These are phyloP conservation scores for Borovskyia barvae DNA, from an alignment of 208 protist species.

Conservation along the genomic window DNA sequence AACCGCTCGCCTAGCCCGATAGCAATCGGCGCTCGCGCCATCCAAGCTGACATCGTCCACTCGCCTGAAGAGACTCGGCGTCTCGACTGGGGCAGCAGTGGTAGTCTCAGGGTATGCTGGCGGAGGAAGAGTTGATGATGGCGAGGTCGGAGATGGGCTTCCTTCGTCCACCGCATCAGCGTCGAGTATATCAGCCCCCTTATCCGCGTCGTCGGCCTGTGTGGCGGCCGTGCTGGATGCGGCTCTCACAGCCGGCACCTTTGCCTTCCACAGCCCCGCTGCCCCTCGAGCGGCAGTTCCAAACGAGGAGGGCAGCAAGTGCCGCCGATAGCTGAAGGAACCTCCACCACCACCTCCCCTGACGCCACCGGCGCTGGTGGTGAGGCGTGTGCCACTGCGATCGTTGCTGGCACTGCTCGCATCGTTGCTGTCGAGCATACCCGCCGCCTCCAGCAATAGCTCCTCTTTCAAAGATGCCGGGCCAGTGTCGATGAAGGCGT, in stretches of 20 bases:
- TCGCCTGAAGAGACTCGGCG: not conserved
- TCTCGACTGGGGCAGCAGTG: not conserved
- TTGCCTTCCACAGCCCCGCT: not conserved
- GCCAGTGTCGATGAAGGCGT: conserved; percentile 58
- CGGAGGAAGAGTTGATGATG: not conserved
- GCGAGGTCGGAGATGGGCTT: not conserved
- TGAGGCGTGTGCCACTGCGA: not conserved
- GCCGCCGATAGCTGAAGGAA: conserved; percentile 1
- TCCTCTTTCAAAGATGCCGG: conserved; percentile 50
- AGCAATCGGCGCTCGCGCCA: not conserved
- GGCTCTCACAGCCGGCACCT: not conserved
- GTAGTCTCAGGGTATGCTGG: conserved; percentile 1
- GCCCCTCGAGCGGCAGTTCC: not conserved
- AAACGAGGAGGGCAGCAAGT: conserved; percentile 11
- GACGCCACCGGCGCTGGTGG: not conserved
- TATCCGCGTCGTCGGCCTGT: not conserved
- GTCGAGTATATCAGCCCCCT: conserved; percentile 17
- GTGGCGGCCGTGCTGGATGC: not conserved
- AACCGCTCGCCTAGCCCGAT: not conserved
- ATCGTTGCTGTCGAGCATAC: conserved; percentile 1
- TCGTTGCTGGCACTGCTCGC: not conserved
- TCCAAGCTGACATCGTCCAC: conserved; percentile 13
- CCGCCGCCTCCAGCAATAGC: conserved; percentile 34
- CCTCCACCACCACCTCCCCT: not conserved
- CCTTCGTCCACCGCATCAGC: conserved; percentile 3